phyloP scores from a whole-genome alignment of 148 eudicot genomes.

The Rhododendron mucronatum region DNA sequence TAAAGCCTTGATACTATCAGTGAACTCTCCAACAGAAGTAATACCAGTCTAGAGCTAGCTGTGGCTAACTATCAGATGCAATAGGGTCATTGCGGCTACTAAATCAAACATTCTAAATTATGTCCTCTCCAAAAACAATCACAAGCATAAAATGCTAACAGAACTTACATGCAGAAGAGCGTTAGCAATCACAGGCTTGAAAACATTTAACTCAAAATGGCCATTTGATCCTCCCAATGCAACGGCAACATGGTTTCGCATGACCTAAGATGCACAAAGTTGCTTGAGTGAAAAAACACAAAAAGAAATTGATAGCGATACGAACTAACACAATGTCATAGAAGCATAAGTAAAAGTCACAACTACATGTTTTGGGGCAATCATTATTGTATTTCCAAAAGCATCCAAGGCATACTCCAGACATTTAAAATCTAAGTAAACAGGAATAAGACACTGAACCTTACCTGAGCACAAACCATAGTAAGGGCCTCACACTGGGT shows the following conservation, averaged over 20 bases:
- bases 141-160: background rate
- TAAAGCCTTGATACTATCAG: no score
- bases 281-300: background rate
- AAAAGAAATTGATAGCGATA: background rate
- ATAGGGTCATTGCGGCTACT: background rate
- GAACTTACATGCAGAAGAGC: constrained; percentile 74
- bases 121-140: no score
- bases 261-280: constrained; percentile 48
- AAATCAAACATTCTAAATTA: background rate
- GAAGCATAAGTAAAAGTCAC: background rate
- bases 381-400: background rate
- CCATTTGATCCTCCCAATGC: constrained; percentile 96
- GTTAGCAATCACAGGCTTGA: constrained; percentile 92
- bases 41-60: background rate
- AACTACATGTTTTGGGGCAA: background rate
- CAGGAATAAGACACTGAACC: no score
- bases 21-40: background rate
- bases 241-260: constrained; percentile 94
- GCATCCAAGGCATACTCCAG: background rate
- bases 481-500: no score
- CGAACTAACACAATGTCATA: background rate
- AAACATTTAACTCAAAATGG: constrained; percentile 95
- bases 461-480: no score
- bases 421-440: background rate
- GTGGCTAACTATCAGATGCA: background rate